Evolutionary conservation across 176 grass and related monocot species (phyloP), one percentile per base, ranked within the genome.

Genomic region (Cymbopogon citratus): DNA sequence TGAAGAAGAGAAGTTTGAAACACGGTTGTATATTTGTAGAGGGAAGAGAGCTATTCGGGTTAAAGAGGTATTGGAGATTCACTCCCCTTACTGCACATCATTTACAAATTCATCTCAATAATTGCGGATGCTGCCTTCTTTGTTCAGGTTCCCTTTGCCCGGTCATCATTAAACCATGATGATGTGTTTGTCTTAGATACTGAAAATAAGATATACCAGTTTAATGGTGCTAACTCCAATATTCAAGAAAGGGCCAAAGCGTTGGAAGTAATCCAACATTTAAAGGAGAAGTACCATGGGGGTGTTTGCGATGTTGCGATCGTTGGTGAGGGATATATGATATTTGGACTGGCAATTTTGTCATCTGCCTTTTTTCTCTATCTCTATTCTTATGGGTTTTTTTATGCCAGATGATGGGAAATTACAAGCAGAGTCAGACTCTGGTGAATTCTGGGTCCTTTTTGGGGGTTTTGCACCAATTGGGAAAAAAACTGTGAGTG

Each of bases 221-320:
- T 98, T 81, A 98, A 98, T 64, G 95, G 95, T 31, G 90, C 92
- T 66, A 98, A 95, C 87, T 95, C 95, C 46, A 95, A 91, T 89
- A 98, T 98, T 65, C 95, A 98, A 95, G 95, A 98, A 89, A 98
- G 95, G 81, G 95, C 88, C 54, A 98, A 98, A 81, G 92, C 95
- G 67, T 74, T 98, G 84, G 92, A 98, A 95, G 90, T 89, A 33
- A 86, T 95, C 86, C 95, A 98, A 75, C 87, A 98, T 91, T 83
- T 98, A 75, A 98, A 95, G 87, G 92, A 95, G 8, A 92, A 84
- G 57, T 98, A 93, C 67, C 95, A 98, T 86, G 88, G 69, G 43
- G 95, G 95, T 65, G 87, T 87, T 70, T 98, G 92, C 41, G 90
- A 93, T 76, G 88, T 98, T 91, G 95, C 95, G 14, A 95, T 95